Evolutionary conservation across 306 rosid genomes (phyloP), one percentile per base, ranked within the genome.

Genomic region (Lotus japonicus): DNA sequence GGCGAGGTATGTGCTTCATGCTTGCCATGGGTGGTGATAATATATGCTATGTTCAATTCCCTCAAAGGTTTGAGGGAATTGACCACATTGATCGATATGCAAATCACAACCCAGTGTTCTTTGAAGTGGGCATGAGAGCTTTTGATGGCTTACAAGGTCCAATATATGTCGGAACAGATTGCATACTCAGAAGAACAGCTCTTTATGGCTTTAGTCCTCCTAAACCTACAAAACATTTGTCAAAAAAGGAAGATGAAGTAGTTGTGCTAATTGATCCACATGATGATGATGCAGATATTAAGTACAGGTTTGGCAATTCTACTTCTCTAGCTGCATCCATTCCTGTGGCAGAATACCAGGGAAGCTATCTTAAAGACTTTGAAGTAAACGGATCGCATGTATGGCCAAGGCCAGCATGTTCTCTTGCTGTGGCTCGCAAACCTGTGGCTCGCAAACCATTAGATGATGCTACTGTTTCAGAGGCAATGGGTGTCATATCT

Each of bases 1-100:
- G 89, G 60, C 91, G 85, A 79, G 95, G 90, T 3, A 85, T 88
- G 89, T 88, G 95, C 71, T 88, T 88, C 64, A 88, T 88, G 95
- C 95, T 88, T 15, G 95, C 85, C 35, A 80, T 86, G 57, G 95
- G 95, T 0, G 91, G 91, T 51, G 95, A 88, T 66, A 84, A 89
- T 54, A 84, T 88, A 46, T 83, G 89, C 58, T 88, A 83, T 44
- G 95, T 88, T 38, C 91, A 88, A 44, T 88, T 85, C 76, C 91
- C 95, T 4, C 95, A 88, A 70, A 76, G 95, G 64, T 88, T 88
- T 39, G 95, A 88, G 69, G 91, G 91, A 9, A 82, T 88, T 31
- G 95, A 88, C 73, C 91, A 89, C 3, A 84, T 75, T 21, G 95
- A 88, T 19, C 74, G 91, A 11, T 88, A 88, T 59, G 95, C 95